Evolutionary conservation across 2,329 filamentous ascomycete genomes (phyloP).

Genomic region (Talaromyces marneffei): DNA sequence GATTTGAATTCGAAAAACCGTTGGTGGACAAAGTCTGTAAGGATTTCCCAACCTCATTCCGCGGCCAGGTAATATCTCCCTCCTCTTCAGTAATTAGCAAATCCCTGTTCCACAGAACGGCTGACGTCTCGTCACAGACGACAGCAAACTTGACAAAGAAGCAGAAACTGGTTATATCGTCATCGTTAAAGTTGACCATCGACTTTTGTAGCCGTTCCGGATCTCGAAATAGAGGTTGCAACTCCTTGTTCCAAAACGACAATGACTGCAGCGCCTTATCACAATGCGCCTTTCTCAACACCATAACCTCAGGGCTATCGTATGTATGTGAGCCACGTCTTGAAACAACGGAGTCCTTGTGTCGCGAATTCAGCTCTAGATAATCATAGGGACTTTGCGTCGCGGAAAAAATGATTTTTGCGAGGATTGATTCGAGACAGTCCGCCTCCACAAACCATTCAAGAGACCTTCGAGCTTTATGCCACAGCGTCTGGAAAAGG

Average conservation of each 20-base stretch:
- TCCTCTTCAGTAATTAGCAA: not conserved
- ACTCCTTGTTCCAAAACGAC: not conserved
- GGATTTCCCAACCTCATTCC: not conserved
- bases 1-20: not conserved
- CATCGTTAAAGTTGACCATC: not conserved
- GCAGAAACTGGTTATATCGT: not conserved
- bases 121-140: not conserved
- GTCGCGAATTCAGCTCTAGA: not conserved
- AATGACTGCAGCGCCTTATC: not conserved
- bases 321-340: not conserved
- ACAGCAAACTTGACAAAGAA: not conserved
- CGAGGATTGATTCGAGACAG: not conserved
- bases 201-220: not conserved
- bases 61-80: not conserved
- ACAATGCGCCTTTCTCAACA: not conserved
- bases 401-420: not conserved
- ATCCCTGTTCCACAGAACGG: not conserved
- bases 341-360: not conserved
- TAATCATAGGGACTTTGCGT: not conserved
- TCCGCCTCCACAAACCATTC: not conserved
- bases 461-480: not conserved
- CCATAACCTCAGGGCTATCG: not conserved
- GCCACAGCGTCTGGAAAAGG: not conserved
- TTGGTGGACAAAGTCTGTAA: not conserved
- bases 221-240: not conserved